Evolutionary conservation across 2,329 filamentous ascomycete species (phyloP), one percentile per base, ranked within the genome.

Genomic region (Aplosporella prunicola): DNA sequence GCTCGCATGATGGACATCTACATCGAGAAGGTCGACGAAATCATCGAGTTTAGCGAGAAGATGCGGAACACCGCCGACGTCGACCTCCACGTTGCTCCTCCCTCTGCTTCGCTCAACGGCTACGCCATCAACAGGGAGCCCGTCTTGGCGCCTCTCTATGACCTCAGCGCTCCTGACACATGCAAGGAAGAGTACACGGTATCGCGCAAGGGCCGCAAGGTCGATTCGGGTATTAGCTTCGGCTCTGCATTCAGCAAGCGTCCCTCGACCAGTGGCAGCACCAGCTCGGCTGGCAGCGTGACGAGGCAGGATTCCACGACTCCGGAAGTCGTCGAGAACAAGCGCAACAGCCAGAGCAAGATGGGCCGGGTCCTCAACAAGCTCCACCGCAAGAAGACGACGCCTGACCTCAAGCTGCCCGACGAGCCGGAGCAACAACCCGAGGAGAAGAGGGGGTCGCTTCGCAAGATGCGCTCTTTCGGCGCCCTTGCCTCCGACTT

Each of bases 141-240:
- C 26, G 61, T 61, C 5, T 51, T 61, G 22, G 23, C 60, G 59
- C 43, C 51, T 63, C 17, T 26, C 26, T 32, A n/a, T 14, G 14
- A 20, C 20, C 35, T 5, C 24, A 24, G 32, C 29, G 24, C 18
- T 10, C 35, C 15, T 9, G 18, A 7, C 35, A 13, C 16, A n/a
- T 11, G 22, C 8, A 18, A 13, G 40, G 37, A 15, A 46, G 42
- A 35, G 42, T 46, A 39, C 4, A 37, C 32, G n/a, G n/a, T n/a
- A n/a, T 29, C 32, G 15, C 58, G 61, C 37, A 69, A 68, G 47
- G 60, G 61, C 24, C 68, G 74, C 48, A 78, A 78, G 56, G 71
- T 70, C 15, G 76, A 80, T 51, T 80, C 76, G 3, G 76, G 76
- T 14, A 70, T 79, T 41, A 78, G 74, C 54, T 77, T 79, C 48